Evolutionary conservation across 2,329 filamentous ascomycete species (phyloP), one percentile per base, ranked within the genome.

Genomic region (Pezicula radicicola): DNA sequence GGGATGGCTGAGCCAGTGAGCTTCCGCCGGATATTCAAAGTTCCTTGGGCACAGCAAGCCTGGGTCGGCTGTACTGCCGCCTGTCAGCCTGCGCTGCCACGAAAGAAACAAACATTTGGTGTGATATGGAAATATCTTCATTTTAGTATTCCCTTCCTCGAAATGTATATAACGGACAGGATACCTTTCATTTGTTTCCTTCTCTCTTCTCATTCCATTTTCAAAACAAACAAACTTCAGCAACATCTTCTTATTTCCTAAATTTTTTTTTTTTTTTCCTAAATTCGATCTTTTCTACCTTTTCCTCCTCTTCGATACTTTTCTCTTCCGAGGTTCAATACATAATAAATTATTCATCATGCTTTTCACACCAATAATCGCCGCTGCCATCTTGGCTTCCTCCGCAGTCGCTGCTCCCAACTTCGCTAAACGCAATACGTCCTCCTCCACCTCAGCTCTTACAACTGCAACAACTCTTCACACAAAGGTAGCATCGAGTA

Each of bases 341-440:
- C 33, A 46, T 51, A 48, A 48, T 37, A 48, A 55, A 48, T 30
- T 40, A 33, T 44, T 55, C 61, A 71, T 60, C 19, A 75, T 71
- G 71, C 61, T 61, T 42, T 65, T 68, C 64, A 72, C 59, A 49
- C 54, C 66, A 39, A 51, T 66, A 49, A 57, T 68, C 58, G 59
- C 68, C 53, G 60, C 70, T 37, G 63, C 69, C 63, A 60, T 74
- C 58, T 55, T 77, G 68, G 71, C 72, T 52, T 68, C 70, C 49
- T 66, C 68, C 54, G 66, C 71, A 36, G 46, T 66, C 18, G 59
- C 68, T 30, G 52, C 50, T 15, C 55, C 49, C 51, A 65, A 35
- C 63, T 65, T 51, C 60, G 64, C 36, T 58, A 54, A 30, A 52
- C 55, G 43, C 45, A 48, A 15, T 49, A 53, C 41, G 15, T 39